Evolutionary conservation across 495 filamentous ascomycete genomes (phyloP), one percentile per base, ranked within the genome.

Genomic region (Hyaloscypha bicolor): DNA sequence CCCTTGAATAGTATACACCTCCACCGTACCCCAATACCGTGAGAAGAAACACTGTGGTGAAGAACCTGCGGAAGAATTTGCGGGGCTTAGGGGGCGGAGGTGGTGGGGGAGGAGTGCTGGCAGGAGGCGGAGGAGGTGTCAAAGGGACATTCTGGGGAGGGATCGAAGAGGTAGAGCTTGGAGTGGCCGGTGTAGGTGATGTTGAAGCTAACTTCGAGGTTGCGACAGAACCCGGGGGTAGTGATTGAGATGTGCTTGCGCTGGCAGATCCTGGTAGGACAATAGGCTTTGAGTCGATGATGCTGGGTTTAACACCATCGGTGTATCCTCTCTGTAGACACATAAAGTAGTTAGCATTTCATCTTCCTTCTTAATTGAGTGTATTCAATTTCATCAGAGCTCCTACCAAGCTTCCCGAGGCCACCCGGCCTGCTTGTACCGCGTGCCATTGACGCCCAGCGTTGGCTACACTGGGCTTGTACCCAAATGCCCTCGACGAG

Each of bases 1-100:
- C 87, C 67, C 96, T 85, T 29, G 95, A 95, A 74, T 96, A 92
- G 80, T 91, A 96, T 58, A 97, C 87, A 57, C 94, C 92, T 66
- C 92, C 93, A 64, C 87, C 94, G 68, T 97, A 99, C 35, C 88
- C 88, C 19, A 96, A 73, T 8, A 84, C 88, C 48, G 89, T 85
- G 9, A 96, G 83, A 37, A 97, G 75, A 57, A 92, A 79, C 60
- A 97, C 73, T 55, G 88, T 88, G 53, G 91, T 74, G 39, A 97
- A 74, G 76, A 91, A 92, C 66, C 83, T 87, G 65, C 88, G 84
- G 66, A 91, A 86, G 80, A 96, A 89, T 71, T 91, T 88, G 42
- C 93, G 86, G 73, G 84, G 85, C 78, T 91, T 96, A 67, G 85
- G 87, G 64, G 76, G 77, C 60, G 82, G 79, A 3, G 85, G 79